Conservation (phyloP, 2,329 filamentous ascomycete species). For the Simplicillium sp. region DNA sequence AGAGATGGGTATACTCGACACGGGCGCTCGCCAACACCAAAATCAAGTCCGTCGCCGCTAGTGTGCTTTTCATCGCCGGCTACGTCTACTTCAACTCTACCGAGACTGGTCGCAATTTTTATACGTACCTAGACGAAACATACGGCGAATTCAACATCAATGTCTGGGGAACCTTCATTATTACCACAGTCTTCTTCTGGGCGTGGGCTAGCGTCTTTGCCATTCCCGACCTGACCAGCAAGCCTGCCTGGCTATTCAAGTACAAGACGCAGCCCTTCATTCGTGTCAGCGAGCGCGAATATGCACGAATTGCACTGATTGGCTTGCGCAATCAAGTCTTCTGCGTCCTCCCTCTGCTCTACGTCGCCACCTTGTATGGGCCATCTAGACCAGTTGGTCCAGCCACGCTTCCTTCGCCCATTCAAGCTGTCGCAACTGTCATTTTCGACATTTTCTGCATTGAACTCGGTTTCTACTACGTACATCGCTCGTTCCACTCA, state of each 20-base stretch:
- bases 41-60: constrained; percentile 1
- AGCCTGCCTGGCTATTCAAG: constrained; percentile 31
- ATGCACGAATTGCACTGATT: constrained; percentile 14
- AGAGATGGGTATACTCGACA: constrained; percentile 9
- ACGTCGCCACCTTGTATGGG: neutral
- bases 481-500: constrained; percentile 37
- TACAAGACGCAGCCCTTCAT: constrained; percentile 42
- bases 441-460: constrained; percentile 9
- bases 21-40: neutral
- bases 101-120: constrained; percentile 4
- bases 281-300: constrained; percentile 6
- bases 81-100: constrained; percentile 8
- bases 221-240: constrained; percentile 25
- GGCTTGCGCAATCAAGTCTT: constrained; percentile 34
- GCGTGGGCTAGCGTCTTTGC: constrained; percentile 23
- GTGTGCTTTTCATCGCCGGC: constrained; percentile 1
- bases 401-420: constrained; percentile 1
- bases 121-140: constrained; percentile 6
- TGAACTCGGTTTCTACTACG: constrained; percentile 40
- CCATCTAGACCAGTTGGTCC: constrained; percentile 1
- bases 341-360: constrained; percentile 7
- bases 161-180: constrained; percentile 22
- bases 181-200: constrained; percentile 31
- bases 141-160: constrained; percentile 19
- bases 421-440: constrained; percentile 6